Conservation (phyloP, 202 grass and related monocot genomes). For the Dendrocalamus latiflorus region DNA sequence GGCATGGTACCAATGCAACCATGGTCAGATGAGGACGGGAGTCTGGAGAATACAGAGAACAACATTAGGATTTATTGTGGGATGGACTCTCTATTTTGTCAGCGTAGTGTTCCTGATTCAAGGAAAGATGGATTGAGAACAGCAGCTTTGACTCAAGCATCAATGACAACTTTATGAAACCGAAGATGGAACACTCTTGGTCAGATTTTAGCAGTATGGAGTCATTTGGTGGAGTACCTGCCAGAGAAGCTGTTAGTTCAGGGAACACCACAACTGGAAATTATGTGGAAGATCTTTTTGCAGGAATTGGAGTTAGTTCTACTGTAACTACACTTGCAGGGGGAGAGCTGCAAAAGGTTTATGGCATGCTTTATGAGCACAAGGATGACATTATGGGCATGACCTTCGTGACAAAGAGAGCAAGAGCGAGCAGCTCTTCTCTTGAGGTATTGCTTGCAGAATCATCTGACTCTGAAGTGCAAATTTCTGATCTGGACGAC, state of each 20-base stretch:
- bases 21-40: not conserved
- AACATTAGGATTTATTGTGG: not conserved
- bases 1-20: not conserved
- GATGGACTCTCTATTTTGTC: constrained; percentile 15
- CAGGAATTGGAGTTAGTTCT: not conserved
- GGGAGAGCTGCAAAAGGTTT: constrained; percentile 21
- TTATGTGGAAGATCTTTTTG: constrained; percentile 28
- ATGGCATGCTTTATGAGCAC: constrained; percentile 21
- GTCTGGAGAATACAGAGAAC: constrained; percentile 13
- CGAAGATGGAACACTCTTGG: constrained; percentile 6
- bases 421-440: constrained; percentile 22
- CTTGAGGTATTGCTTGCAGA: constrained; percentile 49
- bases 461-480: constrained; percentile 34
- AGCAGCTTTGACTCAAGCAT: not conserved
- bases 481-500: constrained; percentile 22
- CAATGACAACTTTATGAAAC: constrained; percentile 19
- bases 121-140: not conserved
- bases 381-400: constrained; percentile 29
- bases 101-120: not conserved
- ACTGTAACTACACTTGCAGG: not conserved
- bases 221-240: not conserved
- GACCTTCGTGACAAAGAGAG: not conserved
- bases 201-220: constrained; percentile 26
- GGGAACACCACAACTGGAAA: not conserved
- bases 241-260: not conserved